Conservation (phyloP, 805 yeast species). For the Candida glaebosa region DNA sequence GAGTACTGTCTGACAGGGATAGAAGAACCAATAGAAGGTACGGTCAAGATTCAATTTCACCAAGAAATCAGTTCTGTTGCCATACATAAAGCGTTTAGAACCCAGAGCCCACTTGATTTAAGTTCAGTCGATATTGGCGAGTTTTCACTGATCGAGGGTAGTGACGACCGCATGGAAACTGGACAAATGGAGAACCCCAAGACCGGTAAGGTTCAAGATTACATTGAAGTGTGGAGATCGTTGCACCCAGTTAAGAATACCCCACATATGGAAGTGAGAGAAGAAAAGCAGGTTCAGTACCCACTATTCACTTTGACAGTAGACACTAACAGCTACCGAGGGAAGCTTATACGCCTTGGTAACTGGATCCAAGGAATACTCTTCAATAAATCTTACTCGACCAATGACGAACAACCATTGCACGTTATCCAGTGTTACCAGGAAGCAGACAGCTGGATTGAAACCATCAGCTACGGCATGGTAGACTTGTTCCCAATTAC, state of each 20-base stretch:
- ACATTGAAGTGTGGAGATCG: conserved; percentile 55
- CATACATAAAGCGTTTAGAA: conserved; percentile 22
- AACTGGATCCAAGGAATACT: conserved; percentile 52
- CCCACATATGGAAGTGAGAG: conserved; percentile 25
- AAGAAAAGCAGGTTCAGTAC: conserved; percentile 7
- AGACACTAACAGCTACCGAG: conserved; percentile 16
- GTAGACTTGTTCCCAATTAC: conserved; percentile 20
- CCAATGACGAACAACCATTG: conserved; percentile 17
- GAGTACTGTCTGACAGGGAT: conserved; percentile 60
- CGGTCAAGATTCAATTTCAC: conserved; percentile 34
- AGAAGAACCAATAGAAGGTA: conserved; percentile 35
- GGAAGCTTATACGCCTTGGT: conserved; percentile 46
- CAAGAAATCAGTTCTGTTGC: conserved; percentile 43
- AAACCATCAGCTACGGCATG: conserved; percentile 25
- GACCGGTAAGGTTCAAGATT: conserved; percentile 39
- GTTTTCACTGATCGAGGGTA: conserved; percentile 35
- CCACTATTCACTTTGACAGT: conserved; percentile 5
- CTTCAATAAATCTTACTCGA: conserved; percentile 19
- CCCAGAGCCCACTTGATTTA: conserved; percentile 27
- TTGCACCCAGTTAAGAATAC: conserved; percentile 36
- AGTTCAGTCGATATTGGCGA: conserved; percentile 44
- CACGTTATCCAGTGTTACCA: conserved; percentile 21
- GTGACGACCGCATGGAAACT: conserved; percentile 45
- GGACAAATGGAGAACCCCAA: conserved; percentile 48
- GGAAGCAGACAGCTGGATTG: conserved; percentile 17